Evolutionary conservation across 2,329 filamentous ascomycete species (phyloP), one percentile per base, ranked within the genome.

Genomic region (Cercospora zeae-maydis): DNA sequence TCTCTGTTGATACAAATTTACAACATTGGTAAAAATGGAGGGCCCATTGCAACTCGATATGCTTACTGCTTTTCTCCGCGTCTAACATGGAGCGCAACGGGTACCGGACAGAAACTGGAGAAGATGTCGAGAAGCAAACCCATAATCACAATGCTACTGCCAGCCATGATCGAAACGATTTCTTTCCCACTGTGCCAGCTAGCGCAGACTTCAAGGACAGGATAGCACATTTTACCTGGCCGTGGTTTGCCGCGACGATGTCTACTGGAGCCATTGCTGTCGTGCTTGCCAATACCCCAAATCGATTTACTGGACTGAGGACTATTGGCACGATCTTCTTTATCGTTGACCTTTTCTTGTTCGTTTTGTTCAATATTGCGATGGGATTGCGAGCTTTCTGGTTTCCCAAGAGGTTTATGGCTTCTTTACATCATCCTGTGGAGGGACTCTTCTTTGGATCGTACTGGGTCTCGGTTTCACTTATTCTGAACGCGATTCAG

Each of bases 211-310:
- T 69, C 64, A 66, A 66, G 33, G 67, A 68, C 45, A 63, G 67
- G 16, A 69, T 69, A 31, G 67, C 67, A 21, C 67, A 69, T 39
- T 69, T 69, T 49, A 69, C 67, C 1, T 69, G 86, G 87, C 86
- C 86, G 16, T 91, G 88, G 88, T 93, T 88, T 74, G 88, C 88
- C 1, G 78, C 86, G 19, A 87, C 88, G 2, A 92, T 92, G 89
- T 88, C 86, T 42, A 90, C 88, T 0, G 89, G 89, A 34, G 88
- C 88, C 0, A 74, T 92, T 1, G 84, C 88, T 0, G 76, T 89
- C 2, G 81, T 92, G n/a, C 80, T 92, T 33, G 81, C 82, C 1
- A 85, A 86, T 53, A 80, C 80, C 19, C 89, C 89, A 6, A 84
- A 86, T 69, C 78, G 80, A 60, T 93, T 92, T 72, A 71, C 78